Percentiles rank a stretch among this genome's conserved stretches.
These are phyloP conservation scores for Citrus australasica DNA, from an alignment of 345 rosid species.

Conservation along the genomic window DNA sequence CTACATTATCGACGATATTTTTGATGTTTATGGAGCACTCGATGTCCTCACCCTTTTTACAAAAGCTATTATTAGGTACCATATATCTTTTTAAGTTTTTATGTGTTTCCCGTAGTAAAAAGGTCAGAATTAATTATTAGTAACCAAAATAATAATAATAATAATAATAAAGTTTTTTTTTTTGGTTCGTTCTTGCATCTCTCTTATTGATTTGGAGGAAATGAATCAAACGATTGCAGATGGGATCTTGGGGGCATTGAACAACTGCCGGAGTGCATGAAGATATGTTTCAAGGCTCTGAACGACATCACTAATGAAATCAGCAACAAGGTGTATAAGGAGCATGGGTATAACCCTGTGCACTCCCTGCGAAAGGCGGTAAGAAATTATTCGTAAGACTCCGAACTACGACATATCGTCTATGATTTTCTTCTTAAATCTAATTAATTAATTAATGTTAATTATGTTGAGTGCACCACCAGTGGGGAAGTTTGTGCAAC, in stretches of 20 bases:
- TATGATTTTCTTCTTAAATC: background rate
- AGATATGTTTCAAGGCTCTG: constrained; percentile 42
- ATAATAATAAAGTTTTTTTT: background rate
- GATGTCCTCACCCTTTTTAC: constrained; percentile 49
- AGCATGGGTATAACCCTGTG: constrained; percentile 39
- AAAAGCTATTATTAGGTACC: constrained; percentile 37
- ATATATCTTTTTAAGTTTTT: background rate
- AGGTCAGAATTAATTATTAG: too few relatives aligned
- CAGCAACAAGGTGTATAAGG: constrained; percentile 25
- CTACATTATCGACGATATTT: constrained; percentile 57
- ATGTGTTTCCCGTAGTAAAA: too few relatives aligned
- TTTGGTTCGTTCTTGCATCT: too few relatives aligned
- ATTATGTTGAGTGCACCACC: background rate
- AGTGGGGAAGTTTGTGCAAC: constrained; percentile 52
- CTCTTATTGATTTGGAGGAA: too few relatives aligned
- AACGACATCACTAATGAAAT: constrained; percentile 35
- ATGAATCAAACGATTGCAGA: constrained; percentile 12
- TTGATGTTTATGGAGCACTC: constrained; percentile 38
- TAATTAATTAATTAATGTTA: background rate
- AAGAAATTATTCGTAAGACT: background rate
- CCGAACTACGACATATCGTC: too few relatives aligned
- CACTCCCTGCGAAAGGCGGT: constrained; percentile 44
- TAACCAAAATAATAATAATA: background rate
- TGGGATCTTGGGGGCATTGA: constrained; percentile 37
- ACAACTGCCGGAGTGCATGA: constrained; percentile 37